Percentiles rank a stretch among this genome's conserved stretches.
phyloP scores from a whole-genome alignment of 2,329 filamentous ascomycete genomes.

The Thermomyces lanuginosus region DNA sequence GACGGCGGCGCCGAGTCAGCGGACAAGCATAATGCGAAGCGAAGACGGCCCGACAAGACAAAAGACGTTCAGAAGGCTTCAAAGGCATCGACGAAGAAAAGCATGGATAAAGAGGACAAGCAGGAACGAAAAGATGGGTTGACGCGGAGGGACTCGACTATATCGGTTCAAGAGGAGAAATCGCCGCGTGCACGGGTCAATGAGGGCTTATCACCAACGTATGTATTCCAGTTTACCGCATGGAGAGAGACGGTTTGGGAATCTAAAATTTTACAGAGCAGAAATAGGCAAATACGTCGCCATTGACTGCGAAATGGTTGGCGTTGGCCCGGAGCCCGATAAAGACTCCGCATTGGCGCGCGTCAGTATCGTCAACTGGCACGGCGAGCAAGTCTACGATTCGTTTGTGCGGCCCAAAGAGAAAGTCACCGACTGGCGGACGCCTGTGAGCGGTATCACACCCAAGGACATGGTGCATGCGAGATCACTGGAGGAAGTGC shows the following conservation, averaged over 20 bases:
- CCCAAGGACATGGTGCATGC: constrained; percentile 55
- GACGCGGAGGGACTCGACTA: constrained; percentile 47
- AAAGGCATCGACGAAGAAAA: constrained; percentile 18
- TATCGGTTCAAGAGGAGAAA: constrained; percentile 32
- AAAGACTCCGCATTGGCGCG: constrained; percentile 64
- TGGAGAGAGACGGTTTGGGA: no score
- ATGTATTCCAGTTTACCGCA: constrained; percentile 15
- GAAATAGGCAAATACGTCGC: constrained; percentile 79
- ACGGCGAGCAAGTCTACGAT: constrained; percentile 85
- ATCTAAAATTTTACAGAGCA: constrained; percentile 37
- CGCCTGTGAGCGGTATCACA: constrained; percentile 65
- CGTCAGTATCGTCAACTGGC: constrained; percentile 83
- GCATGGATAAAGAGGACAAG: constrained; percentile 13
- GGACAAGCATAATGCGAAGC: constrained; percentile 18
- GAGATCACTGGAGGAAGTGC: constrained; percentile 59
- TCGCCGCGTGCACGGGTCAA: constrained; percentile 38
- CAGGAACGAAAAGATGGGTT: constrained; percentile 34
- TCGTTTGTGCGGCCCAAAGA: constrained; percentile 70
- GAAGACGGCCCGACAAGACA: constrained; percentile 13
- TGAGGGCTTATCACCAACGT: constrained; percentile 40
- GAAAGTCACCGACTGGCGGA: constrained; percentile 78
- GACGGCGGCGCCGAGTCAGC: constrained; percentile 12
- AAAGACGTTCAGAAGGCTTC: constrained; percentile 11
- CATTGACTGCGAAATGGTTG: constrained; percentile 98
- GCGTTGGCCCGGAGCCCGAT: constrained; percentile 47